Evolutionary conservation across 1,284 basidiomycete genomes (phyloP).

Genomic region (Phellopilus nigrolimitatus): DNA sequence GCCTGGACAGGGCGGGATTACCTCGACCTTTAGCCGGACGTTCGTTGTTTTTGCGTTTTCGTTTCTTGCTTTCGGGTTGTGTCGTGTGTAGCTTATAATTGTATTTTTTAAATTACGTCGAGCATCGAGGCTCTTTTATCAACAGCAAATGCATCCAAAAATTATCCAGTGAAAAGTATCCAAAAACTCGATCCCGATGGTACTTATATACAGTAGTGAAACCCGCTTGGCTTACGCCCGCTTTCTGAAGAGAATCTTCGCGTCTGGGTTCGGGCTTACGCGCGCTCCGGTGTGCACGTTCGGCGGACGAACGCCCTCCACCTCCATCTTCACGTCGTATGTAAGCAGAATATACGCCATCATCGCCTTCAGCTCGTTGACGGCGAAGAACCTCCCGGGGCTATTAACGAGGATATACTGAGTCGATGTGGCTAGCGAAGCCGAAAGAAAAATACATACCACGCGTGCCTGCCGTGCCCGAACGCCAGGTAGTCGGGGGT

Average conservation of each 20-base stretch:
- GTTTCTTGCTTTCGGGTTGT: background rate
- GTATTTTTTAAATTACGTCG: too few relatives aligned
- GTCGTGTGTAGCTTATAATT: conserved; percentile 1
- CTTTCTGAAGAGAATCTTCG: background rate
- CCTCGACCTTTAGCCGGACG: conserved; percentile 50
- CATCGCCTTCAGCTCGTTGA: conserved; percentile 19
- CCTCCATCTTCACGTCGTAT: conserved; percentile 18
- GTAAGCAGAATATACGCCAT: conserved; percentile 19
- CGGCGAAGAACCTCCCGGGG: conserved; percentile 21
- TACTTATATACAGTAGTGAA: background rate
- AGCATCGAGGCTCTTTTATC: too few relatives aligned
- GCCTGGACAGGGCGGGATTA: conserved; percentile 49
- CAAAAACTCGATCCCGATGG: background rate
- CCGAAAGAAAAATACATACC: conserved; percentile 22
- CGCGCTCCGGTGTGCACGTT: background rate
- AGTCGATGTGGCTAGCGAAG: background rate
- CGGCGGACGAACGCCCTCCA: background rate
- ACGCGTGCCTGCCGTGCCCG: conserved; percentile 30
- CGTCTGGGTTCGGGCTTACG: background rate
- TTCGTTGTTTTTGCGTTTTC: background rate
- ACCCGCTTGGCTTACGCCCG: background rate
- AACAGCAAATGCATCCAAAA: too few relatives aligned
- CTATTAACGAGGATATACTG: background rate
- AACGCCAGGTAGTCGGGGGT: conserved; percentile 28
- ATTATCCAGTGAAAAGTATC: background rate